Evolutionary conservation across 345 rosid genomes (phyloP).

Genomic region (Linum tenue): DNA sequence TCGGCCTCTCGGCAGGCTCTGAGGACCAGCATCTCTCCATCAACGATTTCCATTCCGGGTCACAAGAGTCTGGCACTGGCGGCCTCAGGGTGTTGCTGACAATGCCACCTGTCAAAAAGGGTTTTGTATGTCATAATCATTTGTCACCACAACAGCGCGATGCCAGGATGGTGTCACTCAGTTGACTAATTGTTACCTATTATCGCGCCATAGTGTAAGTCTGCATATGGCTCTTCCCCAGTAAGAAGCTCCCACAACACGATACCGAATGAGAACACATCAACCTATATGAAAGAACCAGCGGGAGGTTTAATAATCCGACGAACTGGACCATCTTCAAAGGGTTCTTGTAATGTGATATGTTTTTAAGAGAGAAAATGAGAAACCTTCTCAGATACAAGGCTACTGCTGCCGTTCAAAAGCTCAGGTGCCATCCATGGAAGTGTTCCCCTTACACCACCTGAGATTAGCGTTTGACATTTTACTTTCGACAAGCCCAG

Average conservation of each 20-base stretch:
- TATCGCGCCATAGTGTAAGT: conserved; percentile 19
- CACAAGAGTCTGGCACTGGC: conserved; percentile 35
- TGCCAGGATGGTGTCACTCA: neutral
- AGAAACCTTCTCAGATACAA: conserved; percentile 42
- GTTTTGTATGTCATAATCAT: neutral
- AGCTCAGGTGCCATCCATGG: conserved; percentile 64
- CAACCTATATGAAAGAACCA: conserved; percentile 21
- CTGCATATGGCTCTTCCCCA: conserved; percentile 41
- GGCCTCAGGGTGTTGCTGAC: conserved; percentile 28
- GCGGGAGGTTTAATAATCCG: neutral
- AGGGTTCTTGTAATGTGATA: neutral
- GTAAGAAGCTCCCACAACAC: conserved; percentile 45
- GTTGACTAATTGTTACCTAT: conserved; percentile 30
- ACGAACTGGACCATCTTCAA: neutral
- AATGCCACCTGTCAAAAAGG: conserved; percentile 28
- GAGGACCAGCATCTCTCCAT: conserved; percentile 48
- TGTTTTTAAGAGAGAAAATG: neutral
- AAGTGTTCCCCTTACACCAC: conserved; percentile 45
- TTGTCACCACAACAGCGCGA: neutral
- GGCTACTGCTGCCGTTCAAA: conserved; percentile 21
- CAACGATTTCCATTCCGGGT: conserved; percentile 37
- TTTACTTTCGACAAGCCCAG: conserved; percentile 44
- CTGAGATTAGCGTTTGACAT: conserved; percentile 31
- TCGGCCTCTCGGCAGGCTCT: conserved; percentile 34
- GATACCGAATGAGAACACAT: conserved; percentile 38